Evolutionary conservation across 108 stramenopile species (phyloP).

Genomic region (Cylindrotheca closterium): DNA sequence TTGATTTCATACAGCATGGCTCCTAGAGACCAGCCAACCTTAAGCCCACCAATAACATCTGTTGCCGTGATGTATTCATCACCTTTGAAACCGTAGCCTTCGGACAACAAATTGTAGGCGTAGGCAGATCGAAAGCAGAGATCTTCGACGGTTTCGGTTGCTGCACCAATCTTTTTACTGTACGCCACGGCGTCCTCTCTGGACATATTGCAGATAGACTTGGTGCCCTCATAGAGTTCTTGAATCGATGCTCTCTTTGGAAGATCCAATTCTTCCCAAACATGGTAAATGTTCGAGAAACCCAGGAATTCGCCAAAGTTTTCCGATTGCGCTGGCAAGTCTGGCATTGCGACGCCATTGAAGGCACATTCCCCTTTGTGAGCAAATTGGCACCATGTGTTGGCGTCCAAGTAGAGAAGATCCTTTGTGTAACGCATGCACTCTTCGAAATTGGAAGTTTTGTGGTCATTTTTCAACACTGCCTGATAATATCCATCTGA

Average conservation of each 20-base stretch:
- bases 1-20: constrained; percentile 94
- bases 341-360: constrained; percentile 91
- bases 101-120: constrained; percentile 60
- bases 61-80: constrained; percentile 75
- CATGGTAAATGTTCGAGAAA: constrained; percentile 45
- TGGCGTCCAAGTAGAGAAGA: constrained; percentile 50
- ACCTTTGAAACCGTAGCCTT: constrained; percentile 70
- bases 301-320: constrained; percentile 57
- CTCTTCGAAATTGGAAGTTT: constrained; percentile 44
- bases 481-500: constrained; percentile 56
- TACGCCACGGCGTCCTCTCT: constrained; percentile 36
- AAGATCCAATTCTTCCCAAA: constrained; percentile 69
- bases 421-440: constrained; percentile 47
- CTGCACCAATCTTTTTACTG: constrained; percentile 23
- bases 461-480: constrained; percentile 46
- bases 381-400: constrained; percentile 85
- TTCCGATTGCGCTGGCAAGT: constrained; percentile 57
- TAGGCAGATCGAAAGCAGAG: constrained; percentile 88
- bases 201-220: constrained; percentile 58
- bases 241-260: constrained; percentile 47
- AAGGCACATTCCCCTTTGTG: constrained; percentile 88
- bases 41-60: constrained; percentile 71
- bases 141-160: constrained; percentile 33
- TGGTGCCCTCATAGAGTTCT: constrained; percentile 48
- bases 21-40: constrained; percentile 90